Base-by-base conservation (phyloP, 768 basidiomycete genomes). In the Suillus cothurnatus region DNA sequence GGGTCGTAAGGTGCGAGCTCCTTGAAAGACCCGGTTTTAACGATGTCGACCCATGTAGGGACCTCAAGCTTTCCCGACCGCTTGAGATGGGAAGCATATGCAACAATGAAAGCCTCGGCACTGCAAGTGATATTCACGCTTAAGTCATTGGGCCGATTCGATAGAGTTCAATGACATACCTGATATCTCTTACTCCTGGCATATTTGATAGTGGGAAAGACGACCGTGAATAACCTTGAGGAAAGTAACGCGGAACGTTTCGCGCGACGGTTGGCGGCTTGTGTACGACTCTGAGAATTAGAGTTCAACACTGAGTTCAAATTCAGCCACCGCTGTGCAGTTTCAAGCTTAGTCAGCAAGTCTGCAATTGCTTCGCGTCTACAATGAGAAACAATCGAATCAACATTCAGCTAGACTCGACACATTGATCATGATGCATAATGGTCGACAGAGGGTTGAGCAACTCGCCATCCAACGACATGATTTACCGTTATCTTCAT, bases 41-140 rank as follows among this genome's bases (percentile, higher is more conserved):
- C 97, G 73, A 98, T 83, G 80, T 97, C 97, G 67, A 93, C 97
- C 97, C 97, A 99, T 80, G 88, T 90, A 72, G 97, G 97, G 67
- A 99, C 93, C 84, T 99, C 96, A 75, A 99, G 93, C 86, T 99
- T 99, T 81, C 97, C 97, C 69, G 94, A 95, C 71, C 95, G 92
- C 84, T 98, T 98, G 77, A 98, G 86, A 81, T 98, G 95, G 76
- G 92, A 94, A 75, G 95, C 84, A 81, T 98, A 98, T 72, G 95
- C 95, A 67, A 85, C 73, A 80, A 98, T 97, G 84, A 98, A 98
- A 68, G 88, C 88, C 68, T 95, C 94, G 77, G 95, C 92, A 81
- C 95, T 97, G 78, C 21, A 68, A 50, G 62, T 65, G 64, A 23
- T 64, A 68, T 49, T 64, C 65, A 70, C 6, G 52, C 3, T 21